Evolutionary conservation across 1,139 yeast species (phyloP).

Genomic region (Saccharomyces pastorianus): DNA sequence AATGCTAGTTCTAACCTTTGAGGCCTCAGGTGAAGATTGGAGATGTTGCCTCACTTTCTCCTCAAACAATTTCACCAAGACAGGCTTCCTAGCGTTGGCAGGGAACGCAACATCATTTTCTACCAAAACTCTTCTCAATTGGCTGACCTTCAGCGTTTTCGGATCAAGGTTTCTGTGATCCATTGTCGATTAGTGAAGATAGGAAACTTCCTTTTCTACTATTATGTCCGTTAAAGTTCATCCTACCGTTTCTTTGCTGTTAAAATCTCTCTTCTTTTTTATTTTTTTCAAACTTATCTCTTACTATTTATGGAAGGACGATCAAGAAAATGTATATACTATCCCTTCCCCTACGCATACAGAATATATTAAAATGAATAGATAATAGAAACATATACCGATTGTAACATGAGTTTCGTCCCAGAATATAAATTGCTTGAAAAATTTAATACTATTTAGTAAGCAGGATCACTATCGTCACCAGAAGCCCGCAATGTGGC

Average conservation of each 20-base stretch:
- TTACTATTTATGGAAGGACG: not conserved
- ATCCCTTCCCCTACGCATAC: not conserved
- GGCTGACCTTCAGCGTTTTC: conserved; percentile 48
- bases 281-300: not conserved
- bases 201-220: not conserved
- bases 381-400: not conserved
- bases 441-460: not conserved
- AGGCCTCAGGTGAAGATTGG: not conserved
- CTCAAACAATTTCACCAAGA: conserved; percentile 46
- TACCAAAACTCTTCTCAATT: conserved; percentile 51
- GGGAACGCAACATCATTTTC: conserved; percentile 49
- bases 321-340: not conserved
- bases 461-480: conserved; percentile 3
- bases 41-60: conserved; percentile 8
- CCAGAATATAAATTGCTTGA: not conserved
- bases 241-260: not conserved
- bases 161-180: conserved; percentile 43
- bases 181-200: not conserved
- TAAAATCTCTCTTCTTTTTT: not conserved
- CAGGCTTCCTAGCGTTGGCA: conserved; percentile 54
- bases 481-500: conserved; percentile 15
- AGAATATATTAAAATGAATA: not conserved
- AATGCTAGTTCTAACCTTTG: not conserved
- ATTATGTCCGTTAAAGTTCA: not conserved
- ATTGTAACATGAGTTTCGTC: not conserved